Conservation (phyloP, 1,284 basidiomycete genomes). For the Papiliotrema nemorosa region DNA sequence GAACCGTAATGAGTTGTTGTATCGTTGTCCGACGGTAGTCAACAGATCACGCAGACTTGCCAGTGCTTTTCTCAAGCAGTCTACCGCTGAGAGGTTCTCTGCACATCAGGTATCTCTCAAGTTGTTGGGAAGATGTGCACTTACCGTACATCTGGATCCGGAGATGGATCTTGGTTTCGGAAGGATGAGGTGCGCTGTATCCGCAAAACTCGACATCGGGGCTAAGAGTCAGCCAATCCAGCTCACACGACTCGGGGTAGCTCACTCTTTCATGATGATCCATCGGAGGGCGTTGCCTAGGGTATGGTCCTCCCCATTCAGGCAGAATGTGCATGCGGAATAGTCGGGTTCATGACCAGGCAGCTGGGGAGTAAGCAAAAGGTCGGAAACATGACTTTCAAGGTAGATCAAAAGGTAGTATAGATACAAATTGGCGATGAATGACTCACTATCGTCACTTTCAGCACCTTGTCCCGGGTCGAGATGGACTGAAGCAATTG, state of each 20-base stretch:
- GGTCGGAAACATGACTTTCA: neutral
- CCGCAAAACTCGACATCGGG: constrained; percentile 99
- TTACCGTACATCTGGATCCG: constrained; percentile 98
- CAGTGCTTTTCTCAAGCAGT: constrained; percentile 70
- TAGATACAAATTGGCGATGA: too few species aligned
- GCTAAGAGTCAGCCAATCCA: constrained; percentile 52
- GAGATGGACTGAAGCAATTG: constrained; percentile 36
- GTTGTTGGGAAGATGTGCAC: constrained; percentile 48
- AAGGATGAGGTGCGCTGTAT: constrained; percentile 94
- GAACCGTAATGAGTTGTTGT: constrained; percentile 4
- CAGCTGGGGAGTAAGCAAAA: constrained; percentile 49
- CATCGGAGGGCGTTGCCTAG: constrained; percentile 90
- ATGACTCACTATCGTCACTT: constrained; percentile 47
- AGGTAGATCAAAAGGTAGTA: too few species aligned
- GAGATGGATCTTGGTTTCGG: constrained; percentile 91
- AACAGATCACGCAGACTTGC: constrained; percentile 62
- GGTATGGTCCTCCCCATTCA: constrained; percentile 91
- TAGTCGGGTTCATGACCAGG: constrained; percentile 74
- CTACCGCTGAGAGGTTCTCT: constrained; percentile 76
- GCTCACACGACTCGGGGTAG: neutral
- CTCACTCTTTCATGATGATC: constrained; percentile 99
- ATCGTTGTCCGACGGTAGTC: constrained; percentile 20
- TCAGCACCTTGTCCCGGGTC: constrained; percentile 31
- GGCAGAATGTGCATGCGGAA: constrained; percentile 86
- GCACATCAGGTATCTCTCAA: too few species aligned